phyloP scores from a whole-genome alignment of 1,284 basidiomycete genomes.

The Sporisorium graminicola region DNA sequence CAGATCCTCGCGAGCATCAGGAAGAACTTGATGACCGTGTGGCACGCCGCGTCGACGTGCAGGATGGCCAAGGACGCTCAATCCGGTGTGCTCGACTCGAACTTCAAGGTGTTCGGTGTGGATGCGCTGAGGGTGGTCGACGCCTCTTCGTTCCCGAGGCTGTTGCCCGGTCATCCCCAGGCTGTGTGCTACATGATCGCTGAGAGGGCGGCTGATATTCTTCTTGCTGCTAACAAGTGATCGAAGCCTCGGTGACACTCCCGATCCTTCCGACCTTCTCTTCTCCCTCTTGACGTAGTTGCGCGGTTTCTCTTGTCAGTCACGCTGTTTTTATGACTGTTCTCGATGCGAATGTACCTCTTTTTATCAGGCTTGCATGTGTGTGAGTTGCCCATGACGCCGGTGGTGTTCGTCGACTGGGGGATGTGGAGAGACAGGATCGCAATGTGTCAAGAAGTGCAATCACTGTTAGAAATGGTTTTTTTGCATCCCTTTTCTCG shows the following conservation, averaged over 20 bases:
- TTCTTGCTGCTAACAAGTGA: constrained; percentile 30
- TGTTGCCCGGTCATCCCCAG: constrained; percentile 58
- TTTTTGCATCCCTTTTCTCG: not conserved
- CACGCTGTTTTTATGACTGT: not conserved
- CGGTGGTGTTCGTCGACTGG: too few relatives aligned
- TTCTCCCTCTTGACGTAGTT: not conserved
- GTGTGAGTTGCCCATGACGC: too few relatives aligned
- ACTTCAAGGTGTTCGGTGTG: constrained; percentile 73
- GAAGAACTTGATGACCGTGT: constrained; percentile 70
- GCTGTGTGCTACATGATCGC: constrained; percentile 58
- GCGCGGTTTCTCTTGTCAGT: too few relatives aligned
- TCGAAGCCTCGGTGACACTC: too few relatives aligned
- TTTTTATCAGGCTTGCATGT: not conserved
- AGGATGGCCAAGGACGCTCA: constrained; percentile 68
- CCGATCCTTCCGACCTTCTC: not conserved
- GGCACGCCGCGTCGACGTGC: constrained; percentile 70
- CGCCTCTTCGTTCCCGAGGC: constrained; percentile 72
- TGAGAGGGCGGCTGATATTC: constrained; percentile 41
- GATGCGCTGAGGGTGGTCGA: constrained; percentile 73
- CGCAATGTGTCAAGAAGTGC: not conserved
- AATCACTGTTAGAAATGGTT: not conserved
- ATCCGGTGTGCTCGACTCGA: constrained; percentile 72
- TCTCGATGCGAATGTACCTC: not conserved
- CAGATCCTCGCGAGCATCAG: constrained; percentile 71
- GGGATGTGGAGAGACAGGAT: not conserved